phyloP scores from a whole-genome alignment of 495 filamentous ascomycete genomes.

The Daldinia loculata region DNA sequence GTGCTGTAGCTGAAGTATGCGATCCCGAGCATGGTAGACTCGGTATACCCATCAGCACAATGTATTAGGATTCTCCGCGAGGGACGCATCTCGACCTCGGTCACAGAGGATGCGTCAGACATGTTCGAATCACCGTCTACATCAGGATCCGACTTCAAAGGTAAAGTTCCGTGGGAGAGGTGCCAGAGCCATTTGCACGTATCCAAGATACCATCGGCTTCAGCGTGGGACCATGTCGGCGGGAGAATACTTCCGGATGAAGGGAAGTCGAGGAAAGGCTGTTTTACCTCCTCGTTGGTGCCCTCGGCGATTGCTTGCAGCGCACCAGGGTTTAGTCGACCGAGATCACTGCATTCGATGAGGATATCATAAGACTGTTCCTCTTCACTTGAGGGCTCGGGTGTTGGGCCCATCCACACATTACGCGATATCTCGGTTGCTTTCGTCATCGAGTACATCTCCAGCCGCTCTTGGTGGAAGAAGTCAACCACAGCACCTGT shows the following conservation, averaged over 20 bases:
- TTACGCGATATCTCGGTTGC: constrained; percentile 87
- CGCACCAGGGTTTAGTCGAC: constrained; percentile 67
- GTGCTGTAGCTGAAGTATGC: constrained; percentile 93
- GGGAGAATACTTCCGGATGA: constrained; percentile 89
- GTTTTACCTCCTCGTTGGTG: constrained; percentile 47
- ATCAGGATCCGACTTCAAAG: constrained; percentile 52
- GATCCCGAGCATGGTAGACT: constrained; percentile 84
- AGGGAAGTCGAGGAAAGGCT: constrained; percentile 80
- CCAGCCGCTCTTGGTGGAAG: constrained; percentile 84
- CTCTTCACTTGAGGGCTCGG: constrained; percentile 66
- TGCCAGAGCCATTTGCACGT: constrained; percentile 90
- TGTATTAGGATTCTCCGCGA: constrained; percentile 82
- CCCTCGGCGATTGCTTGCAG: constrained; percentile 56
- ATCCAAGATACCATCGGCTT: constrained; percentile 82
- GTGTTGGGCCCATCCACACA: constrained; percentile 90
- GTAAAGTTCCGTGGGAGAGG: constrained; percentile 67
- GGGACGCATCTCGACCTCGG: constrained; percentile 42
- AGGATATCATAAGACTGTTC: constrained; percentile 69
- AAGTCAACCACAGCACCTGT: constrained; percentile 90
- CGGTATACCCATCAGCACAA: constrained; percentile 95
- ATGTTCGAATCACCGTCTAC: constrained; percentile 53
- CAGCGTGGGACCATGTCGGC: constrained; percentile 78
- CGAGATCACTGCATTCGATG: constrained; percentile 87
- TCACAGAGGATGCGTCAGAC: constrained; percentile 41
- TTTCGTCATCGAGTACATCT: constrained; percentile 93